Conservation (phyloP, 1,139 yeast genomes). For the Geotrichum histeridarum region DNA sequence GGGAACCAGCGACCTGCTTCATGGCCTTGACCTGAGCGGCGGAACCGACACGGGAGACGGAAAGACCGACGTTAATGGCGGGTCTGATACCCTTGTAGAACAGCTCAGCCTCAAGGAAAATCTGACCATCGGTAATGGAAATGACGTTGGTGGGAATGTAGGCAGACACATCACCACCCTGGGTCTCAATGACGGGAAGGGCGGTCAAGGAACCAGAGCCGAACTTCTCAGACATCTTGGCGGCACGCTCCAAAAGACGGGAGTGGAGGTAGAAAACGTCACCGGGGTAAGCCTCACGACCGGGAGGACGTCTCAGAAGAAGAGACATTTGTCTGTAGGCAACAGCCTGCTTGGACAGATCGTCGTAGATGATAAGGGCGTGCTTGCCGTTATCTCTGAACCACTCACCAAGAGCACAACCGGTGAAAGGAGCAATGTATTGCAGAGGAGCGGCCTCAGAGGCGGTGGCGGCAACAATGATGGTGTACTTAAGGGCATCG, state of each 20-base stretch:
- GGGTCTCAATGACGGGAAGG: slow-evolving; percentile 94
- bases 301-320: slow-evolving; percentile 95
- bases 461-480: slow-evolving; percentile 99
- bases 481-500: slow-evolving; percentile 96
- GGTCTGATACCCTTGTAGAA: slow-evolving; percentile 99
- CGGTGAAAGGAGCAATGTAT: slow-evolving; percentile 99
- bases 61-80: slow-evolving; percentile 98
- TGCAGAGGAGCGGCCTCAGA: slow-evolving; percentile 99
- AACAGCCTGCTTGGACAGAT: slow-evolving; percentile 98
- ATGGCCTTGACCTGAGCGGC: slow-evolving; percentile 99
- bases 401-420: slow-evolving; percentile 99
- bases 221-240: slow-evolving; percentile 84
- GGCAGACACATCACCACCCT: slow-evolving; percentile 99
- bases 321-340: slow-evolving; percentile 99
- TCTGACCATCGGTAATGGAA: slow-evolving; percentile 97
- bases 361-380: slow-evolving; percentile 95
- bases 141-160: slow-evolving; percentile 96
- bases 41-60: slow-evolving; percentile 99
- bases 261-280: slow-evolving; percentile 96
- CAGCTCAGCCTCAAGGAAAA: slow-evolving; percentile 98
- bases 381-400: slow-evolving; percentile 99
- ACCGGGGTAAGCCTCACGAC: slow-evolving; percentile 97
- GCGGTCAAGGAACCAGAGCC: slow-evolving; percentile 97
- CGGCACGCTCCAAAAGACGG: slow-evolving; percentile 94
- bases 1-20: slow-evolving; percentile 99